A percentile compares a stretch with the other conserved stretches of the same genome.
Conservation (phyloP, 345 rosid species). For the Microthlaspi erraticum region DNA sequence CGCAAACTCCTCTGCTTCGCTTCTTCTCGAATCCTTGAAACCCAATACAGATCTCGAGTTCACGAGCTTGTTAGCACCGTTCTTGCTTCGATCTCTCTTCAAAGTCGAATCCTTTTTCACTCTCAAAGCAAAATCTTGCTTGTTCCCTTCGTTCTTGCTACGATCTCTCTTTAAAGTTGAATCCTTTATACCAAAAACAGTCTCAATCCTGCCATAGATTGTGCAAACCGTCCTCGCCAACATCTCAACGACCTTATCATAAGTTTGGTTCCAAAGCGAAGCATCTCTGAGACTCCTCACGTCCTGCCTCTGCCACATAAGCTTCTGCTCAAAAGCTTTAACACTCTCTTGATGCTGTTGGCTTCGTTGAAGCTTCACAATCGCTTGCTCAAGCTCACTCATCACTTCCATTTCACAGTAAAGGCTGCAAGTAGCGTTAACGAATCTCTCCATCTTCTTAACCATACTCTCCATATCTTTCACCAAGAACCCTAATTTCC, state of each 20-base stretch:
- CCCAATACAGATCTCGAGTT: constrained; percentile 39
- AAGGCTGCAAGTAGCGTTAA: constrained; percentile 69
- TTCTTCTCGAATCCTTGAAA: constrained; percentile 48
- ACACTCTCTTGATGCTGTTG: constrained; percentile 80
- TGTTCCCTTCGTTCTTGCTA: constrained; percentile 52
- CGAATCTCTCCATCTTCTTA: constrained; percentile 89
- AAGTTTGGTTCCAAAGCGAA: constrained; percentile 88
- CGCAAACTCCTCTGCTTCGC: constrained; percentile 50
- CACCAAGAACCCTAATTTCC: constrained; percentile 80
- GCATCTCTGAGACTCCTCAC: constrained; percentile 86
- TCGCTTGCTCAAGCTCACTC: constrained; percentile 81
- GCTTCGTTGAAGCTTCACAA: constrained; percentile 76
- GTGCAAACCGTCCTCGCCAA: constrained; percentile 90
- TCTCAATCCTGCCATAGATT: constrained; percentile 70
- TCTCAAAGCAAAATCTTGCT: constrained; percentile 50
- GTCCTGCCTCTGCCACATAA: constrained; percentile 95
- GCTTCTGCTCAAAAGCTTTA: constrained; percentile 88
- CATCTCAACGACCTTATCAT: constrained; percentile 89
- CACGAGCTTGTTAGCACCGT: constrained; percentile 39
- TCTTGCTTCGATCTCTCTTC: constrained; percentile 61
- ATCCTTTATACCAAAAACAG: constrained; percentile 57
- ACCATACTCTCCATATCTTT: constrained; percentile 95
- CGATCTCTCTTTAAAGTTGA: constrained; percentile 51
- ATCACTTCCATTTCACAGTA: constrained; percentile 90
- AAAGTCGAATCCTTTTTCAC: constrained; percentile 40